Evolutionary conservation across 2,329 filamentous ascomycete genomes (phyloP).

Genomic region (Ceratocystis destructans): DNA sequence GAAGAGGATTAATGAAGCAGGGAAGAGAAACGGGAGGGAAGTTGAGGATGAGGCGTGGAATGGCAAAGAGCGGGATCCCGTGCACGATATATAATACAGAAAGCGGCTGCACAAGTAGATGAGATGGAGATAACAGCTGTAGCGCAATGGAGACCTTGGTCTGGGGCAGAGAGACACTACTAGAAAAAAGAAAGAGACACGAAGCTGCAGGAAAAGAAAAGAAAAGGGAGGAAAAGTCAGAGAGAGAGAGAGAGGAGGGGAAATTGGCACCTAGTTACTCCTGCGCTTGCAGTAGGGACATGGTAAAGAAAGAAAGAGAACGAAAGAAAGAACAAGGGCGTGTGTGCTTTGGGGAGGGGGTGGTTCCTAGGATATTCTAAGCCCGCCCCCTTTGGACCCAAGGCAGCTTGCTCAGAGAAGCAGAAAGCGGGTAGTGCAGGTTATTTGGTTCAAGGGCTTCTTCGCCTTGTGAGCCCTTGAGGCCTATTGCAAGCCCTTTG

Average conservation of each 20-base stretch:
- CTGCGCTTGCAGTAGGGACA: not conserved
- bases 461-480: not conserved
- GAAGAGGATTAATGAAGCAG: slow-evolving; percentile 1
- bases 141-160: not conserved
- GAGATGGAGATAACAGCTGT: not conserved
- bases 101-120: not conserved
- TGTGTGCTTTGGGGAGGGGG: not conserved
- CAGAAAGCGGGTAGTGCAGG: not conserved
- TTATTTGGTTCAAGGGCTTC: not conserved
- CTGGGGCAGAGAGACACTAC: not conserved
- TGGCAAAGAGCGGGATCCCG: slow-evolving; percentile 6
- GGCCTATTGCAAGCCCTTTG: not conserved
- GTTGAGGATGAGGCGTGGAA: not conserved
- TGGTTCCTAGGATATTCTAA: not conserved
- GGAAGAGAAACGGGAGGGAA: not conserved
- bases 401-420: not conserved
- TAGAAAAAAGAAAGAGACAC: not conserved
- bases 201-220: not conserved
- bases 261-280: slow-evolving; percentile 8
- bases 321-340: not conserved
- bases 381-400: not conserved
- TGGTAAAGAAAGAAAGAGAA: not conserved
- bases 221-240: not conserved
- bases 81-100: slow-evolving; percentile 13
- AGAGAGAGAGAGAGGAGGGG: slow-evolving; percentile 20